These are phyloP conservation scores for Tricholoma flavovirens DNA, from an alignment of 768 basidiomycete genomes.

Conservation along the genomic window DNA sequence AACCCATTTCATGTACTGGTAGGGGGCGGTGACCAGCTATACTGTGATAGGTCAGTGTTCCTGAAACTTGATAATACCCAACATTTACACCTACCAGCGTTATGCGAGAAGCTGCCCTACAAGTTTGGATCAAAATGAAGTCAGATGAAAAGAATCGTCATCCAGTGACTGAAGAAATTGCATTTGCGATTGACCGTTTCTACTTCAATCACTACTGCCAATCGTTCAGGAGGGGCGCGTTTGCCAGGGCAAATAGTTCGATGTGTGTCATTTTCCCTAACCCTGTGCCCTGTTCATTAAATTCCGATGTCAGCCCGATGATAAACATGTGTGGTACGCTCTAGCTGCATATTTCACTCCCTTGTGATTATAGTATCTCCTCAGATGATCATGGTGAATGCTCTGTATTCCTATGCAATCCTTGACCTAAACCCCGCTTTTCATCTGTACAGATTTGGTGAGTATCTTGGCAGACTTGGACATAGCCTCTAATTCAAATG, in stretches of 20 bases:
- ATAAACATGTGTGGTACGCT: slow-evolving; percentile 75
- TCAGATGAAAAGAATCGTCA: slow-evolving; percentile 51
- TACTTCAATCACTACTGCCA: slow-evolving; percentile 91
- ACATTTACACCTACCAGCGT: slow-evolving; percentile 40
- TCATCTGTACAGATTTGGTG: slow-evolving; percentile 16
- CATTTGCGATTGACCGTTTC: slow-evolving; percentile 74
- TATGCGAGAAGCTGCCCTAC: slow-evolving; percentile 82
- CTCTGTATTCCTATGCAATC: background rate
- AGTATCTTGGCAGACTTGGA: slow-evolving; percentile 4
- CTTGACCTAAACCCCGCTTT: background rate
- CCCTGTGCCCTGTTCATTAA: slow-evolving; percentile 1
- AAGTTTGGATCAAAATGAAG: slow-evolving; percentile 73
- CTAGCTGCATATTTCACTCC: background rate
- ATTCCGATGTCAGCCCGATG: slow-evolving; percentile 55
- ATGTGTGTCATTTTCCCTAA: slow-evolving; percentile 52
- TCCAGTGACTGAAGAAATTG: slow-evolving; percentile 67
- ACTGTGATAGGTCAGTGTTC: slow-evolving; percentile 64
- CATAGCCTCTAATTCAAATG: background rate
- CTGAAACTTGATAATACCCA: background rate
- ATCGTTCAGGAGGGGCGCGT: slow-evolving; percentile 80
- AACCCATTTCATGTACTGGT: slow-evolving; percentile 87
- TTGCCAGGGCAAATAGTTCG: slow-evolving; percentile 83
- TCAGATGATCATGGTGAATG: slow-evolving; percentile 78
- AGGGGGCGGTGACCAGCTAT: slow-evolving; percentile 92
- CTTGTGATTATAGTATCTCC: background rate